Evolutionary conservation across 2,329 filamentous ascomycete species (phyloP).

Genomic region (Pseudogymnoascus sp.): DNA sequence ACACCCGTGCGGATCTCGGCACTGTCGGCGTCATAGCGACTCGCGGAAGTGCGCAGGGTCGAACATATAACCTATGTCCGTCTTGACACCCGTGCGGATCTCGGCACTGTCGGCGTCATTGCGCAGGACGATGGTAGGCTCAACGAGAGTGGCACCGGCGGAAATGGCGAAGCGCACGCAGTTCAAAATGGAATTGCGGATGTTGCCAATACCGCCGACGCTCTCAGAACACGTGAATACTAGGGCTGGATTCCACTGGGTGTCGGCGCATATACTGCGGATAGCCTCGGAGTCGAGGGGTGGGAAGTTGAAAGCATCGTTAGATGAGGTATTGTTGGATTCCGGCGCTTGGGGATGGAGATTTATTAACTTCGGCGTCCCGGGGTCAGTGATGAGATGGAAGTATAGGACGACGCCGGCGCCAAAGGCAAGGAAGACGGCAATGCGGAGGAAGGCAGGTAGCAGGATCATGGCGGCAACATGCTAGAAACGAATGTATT

Average conservation of each 20-base stretch:
- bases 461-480: not conserved
- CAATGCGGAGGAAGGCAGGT: not conserved
- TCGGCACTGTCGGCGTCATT: conserved; percentile 25
- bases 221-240: conserved; percentile 34
- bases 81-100: conserved; percentile 15
- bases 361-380: not conserved
- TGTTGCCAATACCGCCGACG: conserved; percentile 33
- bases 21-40: conserved; percentile 21
- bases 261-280: conserved; percentile 26
- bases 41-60: conserved; percentile 21
- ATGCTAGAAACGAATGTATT: not conserved
- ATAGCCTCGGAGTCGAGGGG: conserved; percentile 31
- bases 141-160: conserved; percentile 30
- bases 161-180: conserved; percentile 34
- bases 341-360: not conserved
- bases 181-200: conserved; percentile 34
- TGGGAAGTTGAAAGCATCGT: conserved; percentile 30
- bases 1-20: conserved; percentile 15
- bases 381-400: not conserved
- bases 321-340: not conserved
- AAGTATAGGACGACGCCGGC: not conserved
- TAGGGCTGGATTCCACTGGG: conserved; percentile 28
- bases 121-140: conserved; percentile 31
- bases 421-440: not conserved
- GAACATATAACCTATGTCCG: conserved; percentile 22